Evolutionary conservation across 1,139 yeast species (phyloP), one percentile per base, ranked within the genome.

Genomic region (Zhuliangozyma parablackwelliae): DNA sequence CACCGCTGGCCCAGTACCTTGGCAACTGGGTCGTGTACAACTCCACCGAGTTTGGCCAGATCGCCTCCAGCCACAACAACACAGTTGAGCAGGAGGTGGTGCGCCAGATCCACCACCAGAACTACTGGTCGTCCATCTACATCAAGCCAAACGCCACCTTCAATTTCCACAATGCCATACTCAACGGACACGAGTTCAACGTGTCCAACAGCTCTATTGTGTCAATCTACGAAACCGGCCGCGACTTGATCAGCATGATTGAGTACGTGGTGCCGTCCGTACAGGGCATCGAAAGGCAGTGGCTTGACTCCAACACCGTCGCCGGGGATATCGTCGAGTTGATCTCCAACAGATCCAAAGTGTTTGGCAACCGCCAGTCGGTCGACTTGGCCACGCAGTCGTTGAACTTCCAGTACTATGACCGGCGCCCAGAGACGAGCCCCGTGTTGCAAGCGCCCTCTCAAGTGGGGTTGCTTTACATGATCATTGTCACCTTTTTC

Each of bases 391-490:
- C 27, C 16, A 38, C 39, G 10, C 32, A 32, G 27, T 25, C 41
- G 12, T 23, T 38, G 16, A 30, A 30, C 6, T 38, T 38, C 26
- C 36, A 32, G 28, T 34, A 38, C 16, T 26, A 34, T 31, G 43
- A 40, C 33, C 31, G 12, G 24, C 30, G 34, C 29, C 37, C 37
- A 1, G 67, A 61, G 40, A 56, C 59, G 2, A 64, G 76, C 45
- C 61, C 74, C 2, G 77, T 72, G 4, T 53, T 80, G 20, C 47
- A 70, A 12, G 87, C 86, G 0, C 85, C 88, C 3, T 57, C 78
- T 5, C 86, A 81, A 55, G 80, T 85, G 43, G 95, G 95, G 34
- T 66, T 83, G 41, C 82, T 86, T 56, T 85, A 78, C 57, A 66
- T 82, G 53, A 75, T 86, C 48, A 80, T 86, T 57, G 61, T 85